A percentile compares a stretch with the other conserved stretches of the same genome.
These are phyloP conservation scores for Echinochloa phyllopogon DNA, from an alignment of 176 grass and related monocot genomes.

Conservation along the genomic window DNA sequence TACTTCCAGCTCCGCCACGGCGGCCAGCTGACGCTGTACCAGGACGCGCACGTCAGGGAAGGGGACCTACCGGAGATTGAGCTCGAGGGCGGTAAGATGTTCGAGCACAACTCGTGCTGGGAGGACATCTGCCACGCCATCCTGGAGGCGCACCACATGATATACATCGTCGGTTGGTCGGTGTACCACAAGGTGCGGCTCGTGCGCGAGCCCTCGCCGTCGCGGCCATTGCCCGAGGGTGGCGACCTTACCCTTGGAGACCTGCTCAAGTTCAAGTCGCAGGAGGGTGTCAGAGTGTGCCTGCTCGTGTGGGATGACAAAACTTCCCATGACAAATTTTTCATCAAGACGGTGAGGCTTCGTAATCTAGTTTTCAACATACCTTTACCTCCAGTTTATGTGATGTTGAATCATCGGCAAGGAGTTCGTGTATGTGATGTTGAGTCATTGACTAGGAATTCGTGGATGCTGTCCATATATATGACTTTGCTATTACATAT, in stretches of 20 bases:
- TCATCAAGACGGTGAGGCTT: conserved; percentile 79
- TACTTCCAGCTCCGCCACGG: conserved; percentile 89
- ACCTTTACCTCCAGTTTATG: conserved; percentile 25
- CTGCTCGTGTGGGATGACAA: conserved; percentile 99
- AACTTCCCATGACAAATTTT: conserved; percentile 92
- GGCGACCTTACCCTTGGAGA: conserved; percentile 75
- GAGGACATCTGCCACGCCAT: conserved; percentile 99
- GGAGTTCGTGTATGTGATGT: conserved; percentile 20
- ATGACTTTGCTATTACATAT: not conserved
- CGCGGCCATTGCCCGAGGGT: conserved; percentile 53
- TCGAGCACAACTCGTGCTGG: conserved; percentile 81
- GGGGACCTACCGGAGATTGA: conserved; percentile 68
- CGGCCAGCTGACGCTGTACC: conserved; percentile 69
- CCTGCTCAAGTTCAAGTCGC: conserved; percentile 95
- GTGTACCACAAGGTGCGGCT: conserved; percentile 91
- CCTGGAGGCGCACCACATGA: conserved; percentile 93
- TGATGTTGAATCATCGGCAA: conserved; percentile 23
- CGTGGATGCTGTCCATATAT: not conserved
- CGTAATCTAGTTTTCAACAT: not conserved
- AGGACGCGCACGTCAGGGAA: conserved; percentile 84
- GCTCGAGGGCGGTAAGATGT: conserved; percentile 57
- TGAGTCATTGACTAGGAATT: not conserved
- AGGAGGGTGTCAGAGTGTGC: conserved; percentile 96
- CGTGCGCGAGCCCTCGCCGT: conserved; percentile 64
- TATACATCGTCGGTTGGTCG: conserved; percentile 94